phyloP scores from a whole-genome alignment of 2,329 filamentous ascomycete species.

The Penicillium sp. region DNA sequence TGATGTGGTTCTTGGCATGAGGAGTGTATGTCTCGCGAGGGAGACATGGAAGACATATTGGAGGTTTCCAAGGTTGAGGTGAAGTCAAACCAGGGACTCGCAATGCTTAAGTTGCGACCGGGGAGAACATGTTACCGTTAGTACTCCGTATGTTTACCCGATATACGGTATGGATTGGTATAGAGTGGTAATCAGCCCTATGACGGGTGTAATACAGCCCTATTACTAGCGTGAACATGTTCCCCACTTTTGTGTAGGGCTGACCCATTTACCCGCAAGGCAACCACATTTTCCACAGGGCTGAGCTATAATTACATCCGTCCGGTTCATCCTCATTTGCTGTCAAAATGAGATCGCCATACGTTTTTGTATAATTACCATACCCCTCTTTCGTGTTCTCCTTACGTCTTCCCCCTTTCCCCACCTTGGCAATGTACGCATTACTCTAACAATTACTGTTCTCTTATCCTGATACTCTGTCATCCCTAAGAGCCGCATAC shows the following conservation, averaged over 20 bases:
- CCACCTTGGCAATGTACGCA: conserved; percentile 8
- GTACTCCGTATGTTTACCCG: not conserved
- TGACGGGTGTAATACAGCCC: not conserved
- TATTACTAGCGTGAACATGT: conserved; percentile 11
- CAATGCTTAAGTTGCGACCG: conserved; percentile 3
- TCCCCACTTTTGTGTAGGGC: not conserved
- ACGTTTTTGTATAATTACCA: not conserved
- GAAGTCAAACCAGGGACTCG: not conserved
- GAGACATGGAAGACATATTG: not conserved
- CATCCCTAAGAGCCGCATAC: not conserved
- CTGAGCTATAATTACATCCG: not conserved
- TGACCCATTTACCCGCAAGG: conserved; percentile 8
- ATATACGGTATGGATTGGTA: not conserved
- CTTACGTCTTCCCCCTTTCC: not conserved
- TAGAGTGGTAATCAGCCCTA: not conserved
- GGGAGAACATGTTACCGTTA: not conserved
- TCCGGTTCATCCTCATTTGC: no score
- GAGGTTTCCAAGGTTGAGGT: not conserved
- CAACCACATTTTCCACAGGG: conserved; percentile 4
- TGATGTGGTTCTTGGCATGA: not conserved
- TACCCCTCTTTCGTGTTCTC: conserved; percentile 2
- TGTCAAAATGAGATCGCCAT: not conserved
- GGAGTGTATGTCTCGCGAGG: not conserved
- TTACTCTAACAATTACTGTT: not conserved
- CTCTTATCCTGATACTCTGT: not conserved